These are phyloP conservation scores for Collybiopsis luxurians DNA, from an alignment of 768 basidiomycete genomes.

Conservation along the genomic window DNA sequence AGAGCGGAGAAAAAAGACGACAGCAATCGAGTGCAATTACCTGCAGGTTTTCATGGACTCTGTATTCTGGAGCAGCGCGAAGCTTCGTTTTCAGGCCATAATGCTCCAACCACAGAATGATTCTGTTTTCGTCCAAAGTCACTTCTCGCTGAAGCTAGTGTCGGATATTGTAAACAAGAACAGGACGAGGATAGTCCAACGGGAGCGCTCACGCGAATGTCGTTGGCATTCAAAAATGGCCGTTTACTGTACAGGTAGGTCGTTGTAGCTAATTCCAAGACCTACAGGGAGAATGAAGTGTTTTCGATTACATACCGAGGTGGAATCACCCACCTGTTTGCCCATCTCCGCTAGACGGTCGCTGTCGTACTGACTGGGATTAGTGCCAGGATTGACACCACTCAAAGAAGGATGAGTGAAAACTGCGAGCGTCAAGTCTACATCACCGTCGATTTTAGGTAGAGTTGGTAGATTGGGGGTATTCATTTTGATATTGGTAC, in stretches of 20 bases:
- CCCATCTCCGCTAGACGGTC: slow-evolving; percentile 63
- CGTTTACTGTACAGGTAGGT: not conserved
- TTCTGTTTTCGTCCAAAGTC: not conserved
- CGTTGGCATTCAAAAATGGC: not conserved
- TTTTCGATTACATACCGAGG: not conserved
- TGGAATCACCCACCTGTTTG: slow-evolving; percentile 27
- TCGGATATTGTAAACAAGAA: not conserved
- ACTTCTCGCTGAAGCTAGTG: not conserved
- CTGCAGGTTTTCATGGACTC: not conserved
- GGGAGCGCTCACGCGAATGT: not conserved
- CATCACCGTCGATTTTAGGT: slow-evolving; percentile 54
- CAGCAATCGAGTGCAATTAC: not conserved
- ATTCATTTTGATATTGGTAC: not conserved
- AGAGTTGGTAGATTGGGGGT: slow-evolving; percentile 38
- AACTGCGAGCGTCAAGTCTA: slow-evolving; percentile 55
- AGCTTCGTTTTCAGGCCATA: not conserved
- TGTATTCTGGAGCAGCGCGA: not conserved
- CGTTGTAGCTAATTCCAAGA: not conserved
- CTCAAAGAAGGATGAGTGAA: slow-evolving; percentile 48
- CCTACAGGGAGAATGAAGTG: not conserved
- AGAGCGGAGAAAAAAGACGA: too few species aligned
- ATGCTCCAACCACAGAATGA: not conserved
- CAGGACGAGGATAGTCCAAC: not conserved
- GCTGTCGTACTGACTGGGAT: slow-evolving; percentile 50
- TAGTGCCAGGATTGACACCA: slow-evolving; percentile 13